These are phyloP conservation scores for Cladosporium sp. DNA, from an alignment of 2,329 filamentous ascomycete species.

Conservation along the genomic window DNA sequence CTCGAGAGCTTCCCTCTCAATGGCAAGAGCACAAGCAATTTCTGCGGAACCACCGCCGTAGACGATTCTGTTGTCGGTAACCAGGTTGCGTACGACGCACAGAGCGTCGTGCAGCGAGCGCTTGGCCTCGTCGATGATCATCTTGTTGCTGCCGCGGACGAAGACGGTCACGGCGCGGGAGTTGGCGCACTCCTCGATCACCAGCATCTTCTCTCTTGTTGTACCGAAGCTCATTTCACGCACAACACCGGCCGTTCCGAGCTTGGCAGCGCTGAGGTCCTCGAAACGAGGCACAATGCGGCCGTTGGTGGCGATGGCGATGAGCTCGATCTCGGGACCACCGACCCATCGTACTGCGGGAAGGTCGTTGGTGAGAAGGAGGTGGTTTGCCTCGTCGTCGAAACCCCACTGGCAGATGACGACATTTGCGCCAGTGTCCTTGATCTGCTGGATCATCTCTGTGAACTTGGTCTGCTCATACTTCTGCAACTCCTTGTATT, in stretches of 20 bases:
- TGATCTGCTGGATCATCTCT: conserved; percentile 98
- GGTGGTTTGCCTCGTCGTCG: conserved; percentile 96
- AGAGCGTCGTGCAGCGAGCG: conserved; percentile 95
- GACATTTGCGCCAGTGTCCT: conserved; percentile 92
- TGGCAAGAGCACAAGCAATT: conserved; percentile 92
- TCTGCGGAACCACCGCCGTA: conserved; percentile 96
- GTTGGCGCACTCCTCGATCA: conserved; percentile 99
- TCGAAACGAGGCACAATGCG: conserved; percentile 97
- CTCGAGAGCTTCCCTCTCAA: conserved; percentile 86
- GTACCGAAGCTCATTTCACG: conserved; percentile 96
- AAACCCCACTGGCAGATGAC: conserved; percentile 99
- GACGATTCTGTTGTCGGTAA: conserved; percentile 92
- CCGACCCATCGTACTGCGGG: conserved; percentile 97
- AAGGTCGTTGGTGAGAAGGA: conserved; percentile 91
- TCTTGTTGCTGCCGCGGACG: conserved; percentile 97
- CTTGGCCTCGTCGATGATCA: conserved; percentile 99
- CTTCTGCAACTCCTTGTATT: conserved; percentile 95
- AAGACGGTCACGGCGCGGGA: conserved; percentile 94
- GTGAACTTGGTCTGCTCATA: conserved; percentile 96
- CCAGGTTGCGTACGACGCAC: conserved; percentile 94
- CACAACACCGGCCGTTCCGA: conserved; percentile 84
- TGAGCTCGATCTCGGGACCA: conserved; percentile 95
- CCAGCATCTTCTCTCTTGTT: conserved; percentile 97
- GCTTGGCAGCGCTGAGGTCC: conserved; percentile 84
- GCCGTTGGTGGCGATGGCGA: conserved; percentile 97